These are phyloP conservation scores for Saccharomyces hybrid DNA, from an alignment of 1,139 yeast species.

Conservation along the genomic window DNA sequence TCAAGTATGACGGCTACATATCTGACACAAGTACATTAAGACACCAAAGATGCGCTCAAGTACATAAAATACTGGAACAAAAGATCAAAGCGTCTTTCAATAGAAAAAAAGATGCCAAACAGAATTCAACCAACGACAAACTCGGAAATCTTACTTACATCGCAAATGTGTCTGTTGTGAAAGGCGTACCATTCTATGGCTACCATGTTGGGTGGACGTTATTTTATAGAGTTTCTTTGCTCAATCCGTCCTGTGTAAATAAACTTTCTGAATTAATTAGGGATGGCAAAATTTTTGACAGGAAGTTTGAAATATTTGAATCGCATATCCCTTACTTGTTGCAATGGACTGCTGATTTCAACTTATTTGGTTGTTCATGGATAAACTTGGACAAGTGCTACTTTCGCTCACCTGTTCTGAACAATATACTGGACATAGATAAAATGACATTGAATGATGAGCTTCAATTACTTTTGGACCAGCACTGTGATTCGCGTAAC, in stretches of 20 bases:
- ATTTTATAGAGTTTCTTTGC: conserved; percentile 59
- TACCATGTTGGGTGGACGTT: conserved; percentile 57
- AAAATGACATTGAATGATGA: conserved; percentile 24
- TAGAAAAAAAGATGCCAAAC: conserved; percentile 6
- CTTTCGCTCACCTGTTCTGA: conserved; percentile 34
- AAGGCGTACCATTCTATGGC: conserved; percentile 81
- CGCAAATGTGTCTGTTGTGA: conserved; percentile 61
- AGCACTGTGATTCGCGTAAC: conserved; percentile 10
- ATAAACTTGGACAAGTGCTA: conserved; percentile 36
- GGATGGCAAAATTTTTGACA: conserved; percentile 37
- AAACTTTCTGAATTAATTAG: conserved; percentile 56
- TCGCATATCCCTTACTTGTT: conserved; percentile 70
- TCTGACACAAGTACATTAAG: conserved; percentile 23
- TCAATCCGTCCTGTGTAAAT: conserved; percentile 55
- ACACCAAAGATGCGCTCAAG: conserved; percentile 24
- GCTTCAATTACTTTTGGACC: conserved; percentile 23
- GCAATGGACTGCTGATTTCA: conserved; percentile 78
- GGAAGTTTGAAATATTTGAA: conserved; percentile 49
- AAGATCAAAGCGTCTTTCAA: conserved; percentile 13
- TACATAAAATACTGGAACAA: conserved; percentile 28
- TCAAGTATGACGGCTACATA: conserved; percentile 44
- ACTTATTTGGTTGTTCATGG: conserved; percentile 82
- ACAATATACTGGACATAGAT: conserved; percentile 25
- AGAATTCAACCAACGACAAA: not conserved
- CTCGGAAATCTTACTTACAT: conserved; percentile 38